Percentiles rank a stretch among this genome's conserved stretches.
Conservation (phyloP, 78 protist species). For the Corallochytrium limacisporum region DNA sequence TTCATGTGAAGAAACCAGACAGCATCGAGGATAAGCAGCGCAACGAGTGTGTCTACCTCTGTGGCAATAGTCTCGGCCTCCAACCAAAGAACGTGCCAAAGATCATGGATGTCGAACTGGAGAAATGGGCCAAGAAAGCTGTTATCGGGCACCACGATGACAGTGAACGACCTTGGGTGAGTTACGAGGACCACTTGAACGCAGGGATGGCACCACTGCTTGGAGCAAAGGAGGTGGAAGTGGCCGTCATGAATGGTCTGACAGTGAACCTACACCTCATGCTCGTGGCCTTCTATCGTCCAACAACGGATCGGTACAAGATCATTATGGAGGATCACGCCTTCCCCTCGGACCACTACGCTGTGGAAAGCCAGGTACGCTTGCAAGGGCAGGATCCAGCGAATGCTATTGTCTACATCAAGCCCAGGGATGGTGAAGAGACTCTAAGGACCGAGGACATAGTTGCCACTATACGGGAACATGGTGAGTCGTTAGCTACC, state of each 20-base stretch:
- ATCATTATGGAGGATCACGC: conserved; percentile 70
- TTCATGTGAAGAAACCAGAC: no score
- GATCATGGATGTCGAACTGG: conserved; percentile 34
- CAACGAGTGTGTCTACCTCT: conserved; percentile 40
- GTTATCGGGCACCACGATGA: conserved; percentile 36
- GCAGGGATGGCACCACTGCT: conserved; percentile 23
- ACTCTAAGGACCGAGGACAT: conserved; percentile 39
- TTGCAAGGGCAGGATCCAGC: conserved; percentile 49
- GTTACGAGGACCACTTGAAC: conserved; percentile 43
- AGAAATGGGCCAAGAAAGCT: conserved; percentile 27
- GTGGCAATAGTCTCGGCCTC: conserved; percentile 77
- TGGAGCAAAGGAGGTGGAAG: conserved; percentile 41
- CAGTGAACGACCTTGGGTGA: conserved; percentile 51
- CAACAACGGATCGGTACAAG: conserved; percentile 52
- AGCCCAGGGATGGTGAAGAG: conserved; percentile 39
- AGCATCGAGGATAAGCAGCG: background rate
- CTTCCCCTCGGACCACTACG: conserved; percentile 82
- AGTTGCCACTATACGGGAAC: conserved; percentile 12
- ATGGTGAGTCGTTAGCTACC: conserved; percentile 28
- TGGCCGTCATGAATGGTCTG: conserved; percentile 67
- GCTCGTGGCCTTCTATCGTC: conserved; percentile 67
- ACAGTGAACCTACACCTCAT: conserved; percentile 77
- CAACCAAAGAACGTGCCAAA: conserved; percentile 38
- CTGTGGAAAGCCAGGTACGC: conserved; percentile 42
- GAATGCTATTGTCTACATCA: conserved; percentile 25